phyloP scores from a whole-genome alignment of 768 basidiomycete species.

The Collybia sp. region DNA sequence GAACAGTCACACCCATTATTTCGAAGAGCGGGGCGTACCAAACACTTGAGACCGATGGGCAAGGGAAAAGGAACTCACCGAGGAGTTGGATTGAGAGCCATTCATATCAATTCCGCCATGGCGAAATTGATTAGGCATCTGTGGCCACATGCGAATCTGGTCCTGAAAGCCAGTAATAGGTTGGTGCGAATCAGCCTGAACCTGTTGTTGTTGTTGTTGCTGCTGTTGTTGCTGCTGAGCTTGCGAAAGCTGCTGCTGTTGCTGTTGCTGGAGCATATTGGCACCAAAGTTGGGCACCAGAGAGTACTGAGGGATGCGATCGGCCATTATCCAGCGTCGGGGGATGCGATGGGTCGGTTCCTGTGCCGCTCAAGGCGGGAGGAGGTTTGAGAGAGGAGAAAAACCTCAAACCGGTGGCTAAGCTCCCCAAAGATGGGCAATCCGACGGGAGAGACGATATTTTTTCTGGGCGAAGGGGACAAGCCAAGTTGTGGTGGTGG shows the following conservation, averaged over 20 bases:
- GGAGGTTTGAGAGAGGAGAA: slow-evolving; percentile 15
- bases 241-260: slow-evolving; percentile 32
- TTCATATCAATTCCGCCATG: slow-evolving; percentile 36
- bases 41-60: slow-evolving; percentile 5
- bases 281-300: slow-evolving; percentile 50
- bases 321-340: slow-evolving; percentile 46
- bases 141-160: slow-evolving; percentile 51
- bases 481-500: slow-evolving; percentile 48
- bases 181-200: slow-evolving; percentile 19
- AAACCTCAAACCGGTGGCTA: slow-evolving; percentile 10
- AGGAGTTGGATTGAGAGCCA: slow-evolving; percentile 33
- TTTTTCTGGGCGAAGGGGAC: slow-evolving; percentile 8
- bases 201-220: slow-evolving; percentile 24
- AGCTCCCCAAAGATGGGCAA: slow-evolving; percentile 12
- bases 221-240: slow-evolving; percentile 40
- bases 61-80: slow-evolving; percentile 35
- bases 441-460: slow-evolving; percentile 18
- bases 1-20: not conserved
- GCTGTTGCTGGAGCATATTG: slow-evolving; percentile 39
- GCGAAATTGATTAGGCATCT: slow-evolving; percentile 24
- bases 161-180: slow-evolving; percentile 44
- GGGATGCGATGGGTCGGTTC: slow-evolving; percentile 19
- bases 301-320: slow-evolving; percentile 51
- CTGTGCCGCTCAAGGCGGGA: slow-evolving; percentile 21
- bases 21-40: not conserved